Evolutionary conservation across 768 basidiomycete species (phyloP), one percentile per base, ranked within the genome.

Genomic region (Hemileccinum impolitum): DNA sequence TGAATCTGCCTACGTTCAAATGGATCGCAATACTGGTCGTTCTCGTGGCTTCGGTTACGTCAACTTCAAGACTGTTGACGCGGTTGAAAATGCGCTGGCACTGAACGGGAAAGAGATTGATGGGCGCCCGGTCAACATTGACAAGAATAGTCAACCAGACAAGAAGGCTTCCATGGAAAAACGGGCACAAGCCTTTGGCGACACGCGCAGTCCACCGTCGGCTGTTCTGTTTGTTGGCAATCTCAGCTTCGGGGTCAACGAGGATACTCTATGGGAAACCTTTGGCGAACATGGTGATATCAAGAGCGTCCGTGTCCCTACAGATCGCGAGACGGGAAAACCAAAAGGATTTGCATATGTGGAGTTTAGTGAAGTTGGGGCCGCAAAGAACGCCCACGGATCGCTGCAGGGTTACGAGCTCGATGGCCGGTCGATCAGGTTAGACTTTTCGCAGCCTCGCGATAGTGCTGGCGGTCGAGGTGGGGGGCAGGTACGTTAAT

Each of bases 321-420:
- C 94, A 34, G 94, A 98, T 68, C 78, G 90, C 56, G 96, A 99
- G 43, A 79, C 87, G 7, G 94, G 93, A 25, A 79, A 76, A 53
- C 85, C 90, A 39, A 98, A 97, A 70, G 96, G 96, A 61, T 98
- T 95, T 70, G 96, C 85, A 18, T 98, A 98, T 70, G 89, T 99
- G 63, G 93, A 97, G 69, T 96, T 94, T 69, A 81, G 85, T 56
- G 84, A 86, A 58, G 61, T 91, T 34, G 88, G 84, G 23, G 72
- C 78, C 46, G 90, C 96, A 11, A 85, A 84, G 71, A 85, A 84
- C 64, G 95, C 95, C 3, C 80, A 83, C 52, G 82, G 78, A 58
- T 81, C 78, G 4, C 75, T 80, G 23, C 76, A 78, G 35, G 89
- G 90, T 28, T 68, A 74, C 49, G 90, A 94, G 51, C 76, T 96